A percentile compares a stretch with the other conserved stretches of the same genome.
Conservation (phyloP, 148 eudicot genomes). For the Fagopyrum tataricum region DNA sequence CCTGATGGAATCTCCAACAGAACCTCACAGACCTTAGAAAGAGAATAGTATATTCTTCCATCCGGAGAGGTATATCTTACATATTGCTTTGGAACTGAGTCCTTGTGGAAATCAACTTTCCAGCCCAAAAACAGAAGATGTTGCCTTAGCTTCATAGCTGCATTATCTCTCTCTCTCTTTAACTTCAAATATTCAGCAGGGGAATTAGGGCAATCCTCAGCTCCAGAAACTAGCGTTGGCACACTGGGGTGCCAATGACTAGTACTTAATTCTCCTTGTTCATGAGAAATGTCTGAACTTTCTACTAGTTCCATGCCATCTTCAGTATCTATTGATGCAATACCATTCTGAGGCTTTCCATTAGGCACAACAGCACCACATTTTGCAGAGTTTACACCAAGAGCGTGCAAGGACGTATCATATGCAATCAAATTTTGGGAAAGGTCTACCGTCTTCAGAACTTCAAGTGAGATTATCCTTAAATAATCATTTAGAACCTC, state of each 20-base stretch:
- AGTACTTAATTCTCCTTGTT: slow-evolving; percentile 3
- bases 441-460: slow-evolving; percentile 21
- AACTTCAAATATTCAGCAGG: slow-evolving; percentile 21
- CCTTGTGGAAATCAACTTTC: slow-evolving; percentile 36
- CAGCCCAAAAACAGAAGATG: slow-evolving; percentile 64
- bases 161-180: not conserved
- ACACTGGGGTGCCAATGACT: no score
- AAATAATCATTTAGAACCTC: slow-evolving; percentile 39
- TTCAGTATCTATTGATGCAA: not conserved
- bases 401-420: slow-evolving; percentile 15
- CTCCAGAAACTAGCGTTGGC: no score
- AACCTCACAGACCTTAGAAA: slow-evolving; percentile 21
- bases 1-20: slow-evolving; percentile 10
- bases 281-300: not conserved
- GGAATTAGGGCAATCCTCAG: slow-evolving; percentile 45
- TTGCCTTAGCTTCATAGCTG: slow-evolving; percentile 25
- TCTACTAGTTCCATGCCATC: not conserved
- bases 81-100: not conserved
- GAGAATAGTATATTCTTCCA: slow-evolving; percentile 30
- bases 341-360: not conserved
- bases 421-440: slow-evolving; percentile 22
- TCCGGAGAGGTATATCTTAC: slow-evolving; percentile 49
- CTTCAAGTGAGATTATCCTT: slow-evolving; percentile 29
- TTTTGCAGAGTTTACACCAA: slow-evolving; percentile 17
- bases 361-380: slow-evolving; percentile 18